phyloP scores from a whole-genome alignment of 2,329 filamentous ascomycete species.

The Amesomyces nigricolor region DNA sequence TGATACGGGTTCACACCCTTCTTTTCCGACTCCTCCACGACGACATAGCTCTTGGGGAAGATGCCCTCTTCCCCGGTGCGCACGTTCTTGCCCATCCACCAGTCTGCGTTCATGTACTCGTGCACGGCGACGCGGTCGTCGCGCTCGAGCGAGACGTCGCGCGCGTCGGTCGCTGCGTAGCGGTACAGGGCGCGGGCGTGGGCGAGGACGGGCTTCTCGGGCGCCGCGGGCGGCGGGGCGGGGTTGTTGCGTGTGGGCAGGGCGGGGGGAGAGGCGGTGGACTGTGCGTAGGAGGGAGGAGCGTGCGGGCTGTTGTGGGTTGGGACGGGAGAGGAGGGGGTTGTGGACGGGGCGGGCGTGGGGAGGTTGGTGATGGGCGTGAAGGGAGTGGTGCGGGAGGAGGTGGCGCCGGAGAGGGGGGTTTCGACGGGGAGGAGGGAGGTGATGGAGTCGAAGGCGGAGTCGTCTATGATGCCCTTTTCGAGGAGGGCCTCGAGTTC shows the following conservation, averaged over 20 bases:
- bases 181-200: slow-evolving; percentile 77
- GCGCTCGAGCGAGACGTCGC: slow-evolving; percentile 74
- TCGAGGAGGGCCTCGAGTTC: slow-evolving; percentile 89
- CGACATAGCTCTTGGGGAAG: slow-evolving; percentile 88
- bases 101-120: slow-evolving; percentile 95
- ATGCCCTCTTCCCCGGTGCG: slow-evolving; percentile 83
- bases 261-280: slow-evolving; percentile 33
- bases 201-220: slow-evolving; percentile 54
- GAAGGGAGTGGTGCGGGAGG: slow-evolving; percentile 26
- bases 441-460: slow-evolving; percentile 69
- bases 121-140: slow-evolving; percentile 75
- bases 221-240: slow-evolving; percentile 36
- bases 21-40: slow-evolving; percentile 48
- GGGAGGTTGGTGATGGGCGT: slow-evolving; percentile 27
- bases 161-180: slow-evolving; percentile 72
- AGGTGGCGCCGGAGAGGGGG: slow-evolving; percentile 43
- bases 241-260: slow-evolving; percentile 29
- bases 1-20: slow-evolving; percentile 22
- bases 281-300: slow-evolving; percentile 49
- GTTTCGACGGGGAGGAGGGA: slow-evolving; percentile 68
- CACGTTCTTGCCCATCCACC: slow-evolving; percentile 88
- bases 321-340: slow-evolving; percentile 36
- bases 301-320: slow-evolving; percentile 32
- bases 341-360: slow-evolving; percentile 23
- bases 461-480: slow-evolving; percentile 68